A percentile compares a stretch with the other conserved stretches of the same genome.
Evolutionary conservation across 2,329 filamentous ascomycete species (phyloP).

Genomic region (Colletotrichum camelliae): DNA sequence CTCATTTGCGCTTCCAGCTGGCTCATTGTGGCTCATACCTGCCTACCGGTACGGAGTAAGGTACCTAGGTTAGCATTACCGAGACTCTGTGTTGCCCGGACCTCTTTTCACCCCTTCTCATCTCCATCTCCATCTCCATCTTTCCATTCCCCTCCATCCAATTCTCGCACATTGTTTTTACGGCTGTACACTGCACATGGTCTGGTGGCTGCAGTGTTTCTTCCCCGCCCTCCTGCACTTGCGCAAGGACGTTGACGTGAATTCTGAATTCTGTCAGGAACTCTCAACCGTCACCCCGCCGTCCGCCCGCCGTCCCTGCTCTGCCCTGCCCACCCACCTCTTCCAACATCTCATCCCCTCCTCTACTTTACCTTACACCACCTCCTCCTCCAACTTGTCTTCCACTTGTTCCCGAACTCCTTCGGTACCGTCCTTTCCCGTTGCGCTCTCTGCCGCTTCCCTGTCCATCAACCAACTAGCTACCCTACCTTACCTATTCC

Average conservation of each 20-base stretch:
- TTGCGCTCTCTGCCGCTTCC: not conserved
- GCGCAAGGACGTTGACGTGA: conserved; percentile 6
- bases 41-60: not conserved
- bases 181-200: not conserved
- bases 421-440: not conserved
- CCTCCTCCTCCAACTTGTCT: not conserved
- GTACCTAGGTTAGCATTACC: not conserved
- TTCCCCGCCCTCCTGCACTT: not conserved
- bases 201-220: not conserved
- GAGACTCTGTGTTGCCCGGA: not conserved
- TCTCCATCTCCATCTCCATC: not conserved
- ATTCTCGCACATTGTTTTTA: not conserved
- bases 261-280: not conserved
- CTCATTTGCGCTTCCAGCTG: not conserved
- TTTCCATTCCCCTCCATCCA: not conserved
- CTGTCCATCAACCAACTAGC: not conserved
- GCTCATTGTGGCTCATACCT: conserved; percentile 14
- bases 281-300: conserved; percentile 9
- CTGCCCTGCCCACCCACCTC: not conserved
- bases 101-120: not conserved
- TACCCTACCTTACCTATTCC: not conserved
- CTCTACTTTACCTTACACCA: not conserved
- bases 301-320: not conserved
- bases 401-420: conserved; percentile 12
- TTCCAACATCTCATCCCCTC: not conserved